Evolutionary conservation across 2,329 filamentous ascomycete species (phyloP).

Genomic region (Mollisia scopiformis): DNA sequence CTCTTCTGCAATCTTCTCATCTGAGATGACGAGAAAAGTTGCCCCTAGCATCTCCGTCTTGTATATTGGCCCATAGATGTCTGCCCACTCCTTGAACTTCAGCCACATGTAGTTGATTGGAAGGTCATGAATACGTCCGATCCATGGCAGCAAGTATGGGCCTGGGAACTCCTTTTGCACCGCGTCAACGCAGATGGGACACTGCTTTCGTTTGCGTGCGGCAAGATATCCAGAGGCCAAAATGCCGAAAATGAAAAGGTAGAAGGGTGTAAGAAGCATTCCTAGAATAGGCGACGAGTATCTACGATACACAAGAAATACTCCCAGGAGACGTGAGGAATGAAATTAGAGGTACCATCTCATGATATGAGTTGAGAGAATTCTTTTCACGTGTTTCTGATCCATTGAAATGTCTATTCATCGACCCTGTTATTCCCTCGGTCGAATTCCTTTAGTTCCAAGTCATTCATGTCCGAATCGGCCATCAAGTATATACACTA

Average conservation of each 20-base stretch:
- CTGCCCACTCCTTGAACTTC: constrained; percentile 48
- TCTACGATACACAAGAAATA: background rate
- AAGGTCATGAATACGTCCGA: constrained; percentile 44
- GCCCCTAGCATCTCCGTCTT: constrained; percentile 47
- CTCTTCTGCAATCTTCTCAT: constrained; percentile 45
- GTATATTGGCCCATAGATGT: constrained; percentile 49
- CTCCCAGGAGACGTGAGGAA: no score
- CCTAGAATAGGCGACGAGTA: background rate
- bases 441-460: no score
- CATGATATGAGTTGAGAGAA: no score
- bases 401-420: no score
- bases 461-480: no score
- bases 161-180: background rate
- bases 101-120: constrained; percentile 55
- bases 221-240: background rate
- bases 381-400: no score
- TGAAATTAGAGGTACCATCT: no score
- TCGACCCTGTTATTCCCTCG: no score
- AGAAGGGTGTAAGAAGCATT: background rate
- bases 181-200: background rate
- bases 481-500: no score
- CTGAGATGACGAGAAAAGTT: constrained; percentile 49
- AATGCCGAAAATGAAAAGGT: background rate
- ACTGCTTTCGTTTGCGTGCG: background rate
- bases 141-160: background rate